phyloP scores from a whole-genome alignment of 2,329 filamentous ascomycete genomes.

The Cercospora sojina region DNA sequence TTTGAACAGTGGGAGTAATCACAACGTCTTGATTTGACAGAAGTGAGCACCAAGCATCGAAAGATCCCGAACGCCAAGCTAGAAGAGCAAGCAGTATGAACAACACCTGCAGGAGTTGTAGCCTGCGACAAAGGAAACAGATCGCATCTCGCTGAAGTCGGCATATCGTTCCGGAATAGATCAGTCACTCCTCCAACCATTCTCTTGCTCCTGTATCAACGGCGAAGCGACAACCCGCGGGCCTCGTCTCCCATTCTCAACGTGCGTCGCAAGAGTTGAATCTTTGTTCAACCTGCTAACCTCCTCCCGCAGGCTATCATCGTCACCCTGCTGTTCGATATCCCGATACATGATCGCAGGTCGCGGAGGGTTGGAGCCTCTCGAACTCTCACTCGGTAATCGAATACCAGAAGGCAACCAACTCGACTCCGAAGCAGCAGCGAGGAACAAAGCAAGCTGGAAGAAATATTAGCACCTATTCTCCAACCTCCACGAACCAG shows the following conservation, averaged over 20 bases:
- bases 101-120: background rate
- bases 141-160: background rate
- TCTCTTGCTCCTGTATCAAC: slow-evolving; percentile 21
- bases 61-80: background rate
- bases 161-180: background rate
- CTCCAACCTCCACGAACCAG: background rate
- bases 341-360: slow-evolving; percentile 31
- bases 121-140: background rate
- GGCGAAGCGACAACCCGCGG: slow-evolving; percentile 14
- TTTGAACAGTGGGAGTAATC: too few relatives aligned
- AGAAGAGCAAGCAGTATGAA: background rate
- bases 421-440: slow-evolving; percentile 29
- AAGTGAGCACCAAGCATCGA: background rate
- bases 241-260: slow-evolving; percentile 29
- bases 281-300: slow-evolving; percentile 35
- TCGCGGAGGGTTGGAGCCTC: slow-evolving; percentile 15
- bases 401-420: slow-evolving; percentile 35
- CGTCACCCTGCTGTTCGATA: slow-evolving; percentile 30
- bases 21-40: background rate
- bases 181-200: slow-evolving; percentile 17
- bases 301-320: slow-evolving; percentile 32
- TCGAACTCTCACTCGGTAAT: slow-evolving; percentile 26
- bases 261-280: slow-evolving; percentile 32
- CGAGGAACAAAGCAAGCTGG: slow-evolving; percentile 32
- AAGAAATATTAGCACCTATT: background rate